These are phyloP conservation scores for Cladosporium sp. DNA, from an alignment of 2,329 filamentous ascomycete species.

Conservation along the genomic window DNA sequence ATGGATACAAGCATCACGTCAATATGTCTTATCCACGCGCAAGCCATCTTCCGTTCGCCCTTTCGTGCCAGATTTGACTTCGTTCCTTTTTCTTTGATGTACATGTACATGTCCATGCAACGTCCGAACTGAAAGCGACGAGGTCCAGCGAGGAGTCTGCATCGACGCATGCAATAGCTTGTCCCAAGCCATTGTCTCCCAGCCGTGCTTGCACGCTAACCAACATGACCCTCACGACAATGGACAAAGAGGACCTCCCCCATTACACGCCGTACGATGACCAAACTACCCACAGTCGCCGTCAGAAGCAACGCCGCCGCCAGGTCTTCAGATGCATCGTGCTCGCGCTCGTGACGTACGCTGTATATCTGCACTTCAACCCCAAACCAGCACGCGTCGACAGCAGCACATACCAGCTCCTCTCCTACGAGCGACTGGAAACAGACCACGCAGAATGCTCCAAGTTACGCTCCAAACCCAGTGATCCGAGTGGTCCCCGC, in stretches of 20 bases:
- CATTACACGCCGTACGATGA: conserved; percentile 21
- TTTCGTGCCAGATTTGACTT: background rate
- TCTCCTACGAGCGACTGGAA: conserved; percentile 56
- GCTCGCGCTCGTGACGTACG: conserved; percentile 18
- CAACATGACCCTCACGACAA: background rate
- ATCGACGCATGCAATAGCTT: background rate
- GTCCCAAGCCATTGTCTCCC: background rate
- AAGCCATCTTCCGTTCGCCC: background rate
- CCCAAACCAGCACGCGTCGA: conserved; percentile 13
- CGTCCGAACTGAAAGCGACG: background rate
- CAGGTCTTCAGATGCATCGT: conserved; percentile 18
- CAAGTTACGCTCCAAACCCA: conserved; percentile 55
- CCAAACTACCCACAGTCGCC: background rate
- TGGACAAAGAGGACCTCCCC: conserved; percentile 25
- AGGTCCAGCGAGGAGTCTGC: background rate
- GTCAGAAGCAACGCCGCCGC: conserved; percentile 9
- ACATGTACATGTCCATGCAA: background rate
- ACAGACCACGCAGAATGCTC: conserved; percentile 58
- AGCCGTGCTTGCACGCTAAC: background rate
- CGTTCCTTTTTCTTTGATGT: background rate
- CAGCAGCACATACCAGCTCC: conserved; percentile 39
- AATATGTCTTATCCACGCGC: background rate
- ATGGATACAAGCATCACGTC: background rate
- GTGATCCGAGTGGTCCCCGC: conserved; percentile 57
- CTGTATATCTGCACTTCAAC: conserved; percentile 13